Percentiles rank a stretch among this genome's conserved stretches.
Conservation (phyloP, 345 rosid species). For the Ceriops tagal region DNA sequence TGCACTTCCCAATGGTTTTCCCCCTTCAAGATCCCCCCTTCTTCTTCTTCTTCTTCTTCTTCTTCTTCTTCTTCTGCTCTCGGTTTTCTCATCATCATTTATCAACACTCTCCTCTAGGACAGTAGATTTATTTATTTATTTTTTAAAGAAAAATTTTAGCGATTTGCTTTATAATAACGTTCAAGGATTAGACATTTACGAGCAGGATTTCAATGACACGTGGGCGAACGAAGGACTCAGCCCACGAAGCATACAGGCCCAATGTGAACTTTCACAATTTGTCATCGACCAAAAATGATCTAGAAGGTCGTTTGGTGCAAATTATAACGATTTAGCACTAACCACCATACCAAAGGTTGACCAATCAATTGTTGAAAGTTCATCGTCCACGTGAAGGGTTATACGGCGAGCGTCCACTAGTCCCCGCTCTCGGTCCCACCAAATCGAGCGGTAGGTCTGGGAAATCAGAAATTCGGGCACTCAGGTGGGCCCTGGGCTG, state of each 20-base stretch:
- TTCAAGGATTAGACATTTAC: neutral
- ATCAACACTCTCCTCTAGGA: too few species aligned
- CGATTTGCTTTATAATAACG: too few species aligned
- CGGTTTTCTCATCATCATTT: neutral
- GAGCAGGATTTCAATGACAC: too few species aligned
- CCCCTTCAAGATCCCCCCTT: too few species aligned
- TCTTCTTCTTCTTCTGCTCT: neutral
- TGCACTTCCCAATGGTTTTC: conserved; percentile 11
- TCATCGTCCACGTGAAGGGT: conserved; percentile 7
- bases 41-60: neutral
- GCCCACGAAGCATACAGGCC: neutral
- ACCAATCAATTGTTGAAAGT: neutral
- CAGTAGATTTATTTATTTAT: too few species aligned
- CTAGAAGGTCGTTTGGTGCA: conserved; percentile 5
- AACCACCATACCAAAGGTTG: conserved; percentile 12
- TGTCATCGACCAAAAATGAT: too few species aligned
- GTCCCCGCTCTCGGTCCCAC: conserved; percentile 3
- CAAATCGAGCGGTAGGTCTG: conserved; percentile 11
- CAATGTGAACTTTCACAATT: too few species aligned
- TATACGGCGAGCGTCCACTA: neutral
- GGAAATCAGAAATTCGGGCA: conserved; percentile 12
- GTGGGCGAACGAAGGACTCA: too few species aligned
- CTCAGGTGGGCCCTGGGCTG: conserved; percentile 8
- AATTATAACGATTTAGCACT: conserved; percentile 9
- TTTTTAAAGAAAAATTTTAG: too few species aligned